phyloP scores from a whole-genome alignment of 2,329 filamentous ascomycete species.

The Ceratocystis huliohia region DNA sequence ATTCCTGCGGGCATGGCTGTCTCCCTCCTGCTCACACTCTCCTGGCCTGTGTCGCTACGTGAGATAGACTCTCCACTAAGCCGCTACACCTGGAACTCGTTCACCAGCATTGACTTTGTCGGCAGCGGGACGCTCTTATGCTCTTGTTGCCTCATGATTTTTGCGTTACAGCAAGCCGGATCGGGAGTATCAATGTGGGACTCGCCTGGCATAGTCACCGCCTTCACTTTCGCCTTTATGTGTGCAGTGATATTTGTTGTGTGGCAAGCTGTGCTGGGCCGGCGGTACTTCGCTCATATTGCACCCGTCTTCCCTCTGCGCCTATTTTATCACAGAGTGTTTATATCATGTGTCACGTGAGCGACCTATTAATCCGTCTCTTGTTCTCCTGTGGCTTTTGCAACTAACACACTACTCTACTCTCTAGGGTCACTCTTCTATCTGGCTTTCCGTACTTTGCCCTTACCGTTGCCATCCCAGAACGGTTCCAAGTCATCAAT shows the following conservation, averaged over 20 bases:
- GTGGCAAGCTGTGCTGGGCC: conserved; percentile 39
- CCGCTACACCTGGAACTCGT: conserved; percentile 30
- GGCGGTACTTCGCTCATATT: conserved; percentile 30
- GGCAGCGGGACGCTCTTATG: conserved; percentile 39
- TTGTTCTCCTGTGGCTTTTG: background rate
- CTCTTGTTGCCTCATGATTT: conserved; percentile 42
- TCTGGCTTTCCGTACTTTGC: conserved; percentile 46
- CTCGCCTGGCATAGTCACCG: conserved; percentile 37
- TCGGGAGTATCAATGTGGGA: conserved; percentile 40
- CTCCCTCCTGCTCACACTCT: conserved; percentile 31
- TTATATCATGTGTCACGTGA: conserved; percentile 39
- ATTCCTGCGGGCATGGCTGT: conserved; percentile 36
- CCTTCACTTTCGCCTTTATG: conserved; percentile 36
- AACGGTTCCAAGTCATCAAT: conserved; percentile 48
- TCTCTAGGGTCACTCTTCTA: conserved; percentile 40
- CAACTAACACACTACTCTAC: conserved; percentile 2
- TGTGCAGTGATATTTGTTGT: conserved; percentile 38
- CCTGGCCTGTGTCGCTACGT: conserved; percentile 18
- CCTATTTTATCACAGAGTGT: conserved; percentile 37
- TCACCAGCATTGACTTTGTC: conserved; percentile 40
- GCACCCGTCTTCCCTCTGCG: conserved; percentile 45
- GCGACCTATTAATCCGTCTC: conserved; percentile 22
- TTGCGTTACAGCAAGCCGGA: conserved; percentile 44
- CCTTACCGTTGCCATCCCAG: conserved; percentile 46
- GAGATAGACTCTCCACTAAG: conserved; percentile 12